Base-by-base conservation (phyloP, 2,329 filamentous ascomycete genomes). In the Xylaria polymorpha region DNA sequence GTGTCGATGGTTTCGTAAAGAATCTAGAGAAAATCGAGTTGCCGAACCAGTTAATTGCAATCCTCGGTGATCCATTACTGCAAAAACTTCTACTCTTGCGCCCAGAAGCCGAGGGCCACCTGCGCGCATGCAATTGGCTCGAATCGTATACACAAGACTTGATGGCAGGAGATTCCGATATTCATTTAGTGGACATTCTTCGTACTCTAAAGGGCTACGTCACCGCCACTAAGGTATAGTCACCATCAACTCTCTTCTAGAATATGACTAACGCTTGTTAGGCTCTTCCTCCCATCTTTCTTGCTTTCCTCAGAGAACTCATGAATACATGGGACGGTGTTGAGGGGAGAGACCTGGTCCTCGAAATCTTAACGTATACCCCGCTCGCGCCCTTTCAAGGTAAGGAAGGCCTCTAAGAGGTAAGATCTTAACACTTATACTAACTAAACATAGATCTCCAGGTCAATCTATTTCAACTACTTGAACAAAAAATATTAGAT, bases 21-120 rank as follows among this genome's bases (percentile, higher is more conserved):
- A 91, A 88, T 66, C 80, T 97, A 9, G 93, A 97, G 73, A 92
- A 86, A 72, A 90, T 97, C 32, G 92, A 96, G 78, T 82, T 94
- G 48, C 94, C 94, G 0, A 94, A 92, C 71, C 94, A 97, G 79
- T 84, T 97, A 1, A 89, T 94, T 48, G 92, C 94, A 5, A 89
- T 92, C 4, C 82, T 97, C 15, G 88, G 87, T 1, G 92, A 97
- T 75, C 91, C 91, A 3, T 83, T 97, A 37, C 85, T 95, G 1
- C 93, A 95, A 77, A 96, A 95, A 76, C 83, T 95, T 29, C 81
- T 93, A 41, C 81, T 92, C n/a, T 81, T 92, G 37, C 86, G 87
- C 59, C 87, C 90, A 1, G 85, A 87, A 43, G 80, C 82, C 18
- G 82, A 85, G 58, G 84, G 83, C 14, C 80, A 83, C 35, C 81